Conservation (phyloP, 129 eudicot genomes). For the Tagetes patula region DNA sequence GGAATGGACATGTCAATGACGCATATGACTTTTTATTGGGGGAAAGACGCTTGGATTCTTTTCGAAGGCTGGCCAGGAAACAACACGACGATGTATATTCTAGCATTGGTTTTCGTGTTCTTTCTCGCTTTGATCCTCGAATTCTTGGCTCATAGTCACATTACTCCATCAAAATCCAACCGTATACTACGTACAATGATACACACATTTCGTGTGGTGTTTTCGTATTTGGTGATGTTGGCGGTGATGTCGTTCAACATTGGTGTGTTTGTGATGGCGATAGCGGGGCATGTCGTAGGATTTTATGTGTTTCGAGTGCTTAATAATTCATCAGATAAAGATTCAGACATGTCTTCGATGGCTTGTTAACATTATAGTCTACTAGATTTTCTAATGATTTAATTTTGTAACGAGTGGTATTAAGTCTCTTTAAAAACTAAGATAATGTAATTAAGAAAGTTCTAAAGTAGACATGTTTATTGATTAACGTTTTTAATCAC, state of each 20-base stretch:
- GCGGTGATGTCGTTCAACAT: constrained; percentile 75
- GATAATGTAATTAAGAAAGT: neutral
- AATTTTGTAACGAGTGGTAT: constrained; percentile 7
- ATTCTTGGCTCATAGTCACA: constrained; percentile 46
- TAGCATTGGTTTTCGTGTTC: constrained; percentile 55
- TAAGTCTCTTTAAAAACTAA: constrained; percentile 1
- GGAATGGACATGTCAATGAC: constrained; percentile 47
- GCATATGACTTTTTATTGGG: constrained; percentile 95
- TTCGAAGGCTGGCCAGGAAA: constrained; percentile 71
- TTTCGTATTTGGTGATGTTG: constrained; percentile 74
- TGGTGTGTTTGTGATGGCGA: constrained; percentile 60
- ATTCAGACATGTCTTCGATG: constrained; percentile 44
- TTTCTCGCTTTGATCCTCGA: constrained; percentile 52
- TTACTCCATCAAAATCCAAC: constrained; percentile 19
- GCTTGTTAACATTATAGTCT: constrained; percentile 25
- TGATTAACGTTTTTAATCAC: neutral
- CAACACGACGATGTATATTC: constrained; percentile 43
- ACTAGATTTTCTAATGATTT: constrained; percentile 7
- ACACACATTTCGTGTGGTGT: constrained; percentile 49
- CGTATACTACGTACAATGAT: constrained; percentile 41
- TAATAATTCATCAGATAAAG: constrained; percentile 30
- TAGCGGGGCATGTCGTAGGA: constrained; percentile 68
- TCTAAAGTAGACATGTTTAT: neutral
- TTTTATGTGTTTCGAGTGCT: constrained; percentile 55
- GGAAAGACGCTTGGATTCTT: constrained; percentile 55